These are phyloP conservation scores for Mitragyna speciosa DNA, from an alignment of 257 asterid genomes.

Conservation along the genomic window DNA sequence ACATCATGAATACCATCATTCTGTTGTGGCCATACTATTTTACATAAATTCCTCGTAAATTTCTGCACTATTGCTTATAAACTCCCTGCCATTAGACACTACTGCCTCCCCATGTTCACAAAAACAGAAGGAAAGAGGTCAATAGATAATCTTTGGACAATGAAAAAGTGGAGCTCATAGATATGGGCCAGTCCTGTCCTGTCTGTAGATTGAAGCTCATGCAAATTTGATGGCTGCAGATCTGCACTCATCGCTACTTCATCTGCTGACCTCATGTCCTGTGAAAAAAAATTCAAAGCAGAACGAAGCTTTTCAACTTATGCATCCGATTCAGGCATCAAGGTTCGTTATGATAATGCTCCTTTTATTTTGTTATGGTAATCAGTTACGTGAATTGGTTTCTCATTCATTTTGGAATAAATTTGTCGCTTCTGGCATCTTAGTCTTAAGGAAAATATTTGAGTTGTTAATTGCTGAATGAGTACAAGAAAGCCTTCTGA, in stretches of 20 bases:
- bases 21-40: not conserved
- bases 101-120: not conserved
- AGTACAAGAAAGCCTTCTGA: not conserved
- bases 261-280: slow-evolving; percentile 43
- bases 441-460: no score
- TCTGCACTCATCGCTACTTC: slow-evolving; percentile 55
- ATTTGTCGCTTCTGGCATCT: not conserved
- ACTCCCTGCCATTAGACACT: no score
- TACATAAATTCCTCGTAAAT: not conserved
- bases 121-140: not conserved
- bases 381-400: not conserved
- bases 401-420: not conserved
- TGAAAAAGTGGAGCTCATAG: not conserved
- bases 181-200: not conserved
- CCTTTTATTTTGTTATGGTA: not conserved
- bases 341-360: slow-evolving; percentile 47
- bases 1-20: not conserved
- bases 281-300: slow-evolving; percentile 37
- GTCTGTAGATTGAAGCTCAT: slow-evolving; percentile 13
- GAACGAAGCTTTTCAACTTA: slow-evolving; percentile 39
- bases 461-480: not conserved
- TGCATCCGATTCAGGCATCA: slow-evolving; percentile 46
- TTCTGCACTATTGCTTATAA: not conserved
- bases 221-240: slow-evolving; percentile 40
- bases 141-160: no score